Conservation (phyloP, 176 grass and related monocot species). For the Oryza glaberrima region DNA sequence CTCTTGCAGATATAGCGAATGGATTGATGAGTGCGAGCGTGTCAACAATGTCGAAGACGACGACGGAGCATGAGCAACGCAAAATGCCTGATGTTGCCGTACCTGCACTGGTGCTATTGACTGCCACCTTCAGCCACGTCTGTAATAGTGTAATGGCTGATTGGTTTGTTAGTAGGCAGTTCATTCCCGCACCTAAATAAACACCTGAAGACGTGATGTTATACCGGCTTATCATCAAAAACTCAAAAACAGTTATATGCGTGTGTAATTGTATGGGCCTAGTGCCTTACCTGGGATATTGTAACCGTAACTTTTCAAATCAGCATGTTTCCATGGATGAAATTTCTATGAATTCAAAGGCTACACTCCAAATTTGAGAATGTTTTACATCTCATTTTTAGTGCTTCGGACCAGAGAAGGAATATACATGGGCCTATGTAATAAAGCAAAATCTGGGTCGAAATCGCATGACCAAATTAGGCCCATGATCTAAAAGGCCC, state of each 20-base stretch:
- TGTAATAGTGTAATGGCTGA: conserved; percentile 32
- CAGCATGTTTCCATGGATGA: neutral
- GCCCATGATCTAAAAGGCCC: too few species aligned
- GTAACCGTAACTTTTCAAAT: neutral
- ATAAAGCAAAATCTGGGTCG: too few species aligned
- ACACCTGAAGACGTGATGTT: neutral
- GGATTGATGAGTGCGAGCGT: conserved; percentile 81
- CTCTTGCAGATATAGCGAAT: conserved; percentile 70
- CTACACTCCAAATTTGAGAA: neutral
- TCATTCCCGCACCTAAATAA: conserved; percentile 21
- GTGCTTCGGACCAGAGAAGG: neutral
- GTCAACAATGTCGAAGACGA: conserved; percentile 79
- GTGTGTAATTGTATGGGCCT: neutral
- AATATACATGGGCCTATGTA: neutral
- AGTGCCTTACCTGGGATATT: neutral
- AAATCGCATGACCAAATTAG: too few species aligned
- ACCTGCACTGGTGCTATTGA: neutral
- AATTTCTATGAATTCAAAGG: neutral
- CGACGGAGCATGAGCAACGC: conserved; percentile 42
- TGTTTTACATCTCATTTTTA: too few species aligned
- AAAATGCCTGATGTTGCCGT: conserved; percentile 10
- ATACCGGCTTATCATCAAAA: neutral
- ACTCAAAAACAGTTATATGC: conserved; percentile 7
- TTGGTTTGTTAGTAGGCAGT: conserved; percentile 23
- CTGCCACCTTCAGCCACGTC: conserved; percentile 38